Base-by-base conservation (phyloP, 148 eudicot species). In the Rhododendron henanense region DNA sequence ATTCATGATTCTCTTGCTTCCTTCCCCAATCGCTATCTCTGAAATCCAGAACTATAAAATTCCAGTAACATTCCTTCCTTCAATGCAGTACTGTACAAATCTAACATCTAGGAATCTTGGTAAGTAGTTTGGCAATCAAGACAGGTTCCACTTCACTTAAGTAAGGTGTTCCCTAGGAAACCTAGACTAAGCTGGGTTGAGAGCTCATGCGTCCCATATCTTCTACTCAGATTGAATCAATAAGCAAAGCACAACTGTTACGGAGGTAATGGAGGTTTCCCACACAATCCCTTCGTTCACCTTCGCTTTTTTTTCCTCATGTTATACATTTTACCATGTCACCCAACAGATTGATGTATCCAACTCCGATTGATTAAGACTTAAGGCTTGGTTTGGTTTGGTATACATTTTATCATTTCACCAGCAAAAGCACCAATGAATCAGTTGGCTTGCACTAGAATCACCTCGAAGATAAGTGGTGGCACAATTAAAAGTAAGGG, bases 1-100 rank as follows among this genome's bases (percentile, higher is more conserved):
- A 35, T 81, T 47, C 73, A 59, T 61, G 84, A 51, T 81, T 81
- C 65, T 28, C 67, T 53, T 53, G 25, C 47, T 81, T 53, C 65
- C 83, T 82, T 39, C 51, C 76, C 28, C 35, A 11, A 25, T 82
- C 55, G 37, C 28, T 21, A 63, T 82, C 10, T 82, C 35, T 50
- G 47, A 63, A 82, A 35, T 82, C 75, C 7, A 59, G 48, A 82
- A 11, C 50, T 55, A 16, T 47, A 13, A n/a, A 47, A 78, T 47
- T 79, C 37, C 39, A 45, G 31, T 79, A n/a, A 50, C 28, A 21
- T 50, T 50, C 83, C 48, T 59, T 8, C 47, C 69, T 37, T 31
- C 47, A 57, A 53, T 6, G 5, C 25, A 80, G 15, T 57, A 37
- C 9, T 19, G 57, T 48, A 50, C 33, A 50, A 50, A n/a, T n/a